Evolutionary conservation across 305 asterid species (phyloP).

Genomic region (Fraxinus greggii): DNA sequence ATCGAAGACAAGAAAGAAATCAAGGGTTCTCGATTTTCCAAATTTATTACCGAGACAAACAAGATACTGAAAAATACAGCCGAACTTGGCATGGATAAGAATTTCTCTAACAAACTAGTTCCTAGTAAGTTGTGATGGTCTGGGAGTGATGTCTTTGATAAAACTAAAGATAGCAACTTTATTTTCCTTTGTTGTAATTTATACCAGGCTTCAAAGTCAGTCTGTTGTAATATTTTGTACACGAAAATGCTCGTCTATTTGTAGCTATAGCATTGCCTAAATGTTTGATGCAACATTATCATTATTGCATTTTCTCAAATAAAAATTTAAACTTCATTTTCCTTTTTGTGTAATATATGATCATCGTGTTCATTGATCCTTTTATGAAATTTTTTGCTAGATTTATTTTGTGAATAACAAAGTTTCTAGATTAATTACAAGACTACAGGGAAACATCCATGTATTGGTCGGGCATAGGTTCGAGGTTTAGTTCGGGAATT

Average conservation of each 20-base stretch:
- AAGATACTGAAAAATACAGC: slow-evolving; percentile 46
- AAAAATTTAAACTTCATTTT: neutral
- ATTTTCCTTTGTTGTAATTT: slow-evolving; percentile 27
- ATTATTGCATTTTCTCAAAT: neutral
- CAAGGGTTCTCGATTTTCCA: slow-evolving; percentile 88
- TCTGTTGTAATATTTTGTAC: neutral
- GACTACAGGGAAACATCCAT: neutral
- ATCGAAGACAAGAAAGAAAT: slow-evolving; percentile 44
- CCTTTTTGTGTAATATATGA: neutral
- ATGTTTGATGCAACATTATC: slow-evolving; percentile 20
- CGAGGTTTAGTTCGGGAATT: neutral
- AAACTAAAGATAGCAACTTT: slow-evolving; percentile 15
- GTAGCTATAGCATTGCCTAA: slow-evolving; percentile 9
- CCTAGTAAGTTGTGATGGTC: slow-evolving; percentile 65
- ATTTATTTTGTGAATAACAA: neutral
- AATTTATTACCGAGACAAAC: slow-evolving; percentile 67
- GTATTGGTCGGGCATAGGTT: neutral
- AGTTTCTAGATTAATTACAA: neutral
- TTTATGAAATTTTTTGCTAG: neutral
- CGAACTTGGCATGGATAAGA: slow-evolving; percentile 43
- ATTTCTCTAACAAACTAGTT: slow-evolving; percentile 33
- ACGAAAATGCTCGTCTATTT: slow-evolving; percentile 18
- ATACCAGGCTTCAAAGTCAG: neutral
- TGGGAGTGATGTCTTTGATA: neutral
- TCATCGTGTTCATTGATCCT: neutral